Evolutionary conservation across 106 monocot species (phyloP).

Genomic region (Agapanthus africanus): DNA sequence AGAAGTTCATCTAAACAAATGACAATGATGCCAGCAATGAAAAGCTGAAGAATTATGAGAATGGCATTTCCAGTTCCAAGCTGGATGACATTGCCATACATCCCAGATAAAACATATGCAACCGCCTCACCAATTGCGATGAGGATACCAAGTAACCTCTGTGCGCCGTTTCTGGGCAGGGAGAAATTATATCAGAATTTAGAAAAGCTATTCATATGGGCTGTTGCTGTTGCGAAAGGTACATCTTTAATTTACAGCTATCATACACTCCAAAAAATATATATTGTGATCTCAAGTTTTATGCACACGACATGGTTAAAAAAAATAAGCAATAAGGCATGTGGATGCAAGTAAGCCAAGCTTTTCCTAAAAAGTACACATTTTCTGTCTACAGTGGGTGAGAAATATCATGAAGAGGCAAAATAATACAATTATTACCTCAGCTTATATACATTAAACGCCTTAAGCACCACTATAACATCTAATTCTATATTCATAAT

Average conservation of each 20-base stretch:
- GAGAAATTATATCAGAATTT: background rate
- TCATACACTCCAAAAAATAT: no score
- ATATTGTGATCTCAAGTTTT: no score
- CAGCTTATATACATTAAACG: background rate
- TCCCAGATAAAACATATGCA: constrained; percentile 18
- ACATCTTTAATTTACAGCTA: no score
- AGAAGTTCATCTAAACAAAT: constrained; percentile 23
- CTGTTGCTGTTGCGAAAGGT: background rate
- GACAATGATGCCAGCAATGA: constrained; percentile 19
- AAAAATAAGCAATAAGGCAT: no score
- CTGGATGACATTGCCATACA: constrained; percentile 29
- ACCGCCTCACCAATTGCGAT: constrained; percentile 18
- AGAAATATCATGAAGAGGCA: background rate
- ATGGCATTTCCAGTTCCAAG: constrained; percentile 32
- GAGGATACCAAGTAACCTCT: constrained; percentile 20
- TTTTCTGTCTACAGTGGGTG: background rate
- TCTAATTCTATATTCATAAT: background rate
- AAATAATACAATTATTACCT: background rate
- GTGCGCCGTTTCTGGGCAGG: constrained; percentile 16
- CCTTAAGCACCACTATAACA: background rate
- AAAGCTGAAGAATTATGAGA: constrained; percentile 29
- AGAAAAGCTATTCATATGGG: background rate
- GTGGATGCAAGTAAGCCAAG: background rate
- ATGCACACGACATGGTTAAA: no score
- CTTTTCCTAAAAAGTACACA: background rate